phyloP scores from a whole-genome alignment of 202 grass and related monocot species.

The Saccharum hybrid region DNA sequence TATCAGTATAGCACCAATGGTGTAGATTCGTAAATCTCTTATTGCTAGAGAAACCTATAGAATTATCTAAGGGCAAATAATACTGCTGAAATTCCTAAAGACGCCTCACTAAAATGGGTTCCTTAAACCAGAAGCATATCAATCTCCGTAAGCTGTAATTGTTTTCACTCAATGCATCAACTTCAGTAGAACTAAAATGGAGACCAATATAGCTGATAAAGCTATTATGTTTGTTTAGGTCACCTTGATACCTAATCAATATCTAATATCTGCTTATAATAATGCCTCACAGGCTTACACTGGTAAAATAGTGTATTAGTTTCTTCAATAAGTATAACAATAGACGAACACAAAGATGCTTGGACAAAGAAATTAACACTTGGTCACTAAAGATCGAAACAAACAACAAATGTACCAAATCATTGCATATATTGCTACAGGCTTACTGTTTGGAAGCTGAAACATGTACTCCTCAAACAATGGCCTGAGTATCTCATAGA shows the following conservation, averaged over 20 bases:
- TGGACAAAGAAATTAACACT: not conserved
- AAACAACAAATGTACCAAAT: not conserved
- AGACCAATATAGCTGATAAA: conserved; percentile 7
- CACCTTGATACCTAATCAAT: conserved; percentile 19
- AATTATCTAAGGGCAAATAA: not conserved
- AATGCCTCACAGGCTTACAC: conserved; percentile 2
- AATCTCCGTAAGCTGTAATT: not conserved
- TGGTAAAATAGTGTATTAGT: conserved; percentile 15
- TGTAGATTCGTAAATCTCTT: not conserved
- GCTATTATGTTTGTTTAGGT: conserved; percentile 11
- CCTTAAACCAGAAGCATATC: not conserved
- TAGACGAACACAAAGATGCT: conserved; percentile 21
- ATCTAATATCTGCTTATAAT: not conserved
- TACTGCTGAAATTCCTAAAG: not conserved
- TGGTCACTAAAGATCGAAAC: conserved; percentile 20
- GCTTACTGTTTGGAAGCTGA: conserved; percentile 72
- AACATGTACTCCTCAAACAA: conserved; percentile 85
- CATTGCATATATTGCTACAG: conserved; percentile 13
- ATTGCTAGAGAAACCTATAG: conserved; percentile 22
- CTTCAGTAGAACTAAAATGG: conserved; percentile 20
- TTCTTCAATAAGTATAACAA: conserved; percentile 3
- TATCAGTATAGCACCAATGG: conserved; percentile 15
- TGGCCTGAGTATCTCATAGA: conserved; percentile 84
- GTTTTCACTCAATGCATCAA: conserved; percentile 5
- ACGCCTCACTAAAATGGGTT: not conserved